Evolutionary conservation across 2,329 filamentous ascomycete genomes (phyloP).

Genomic region (Colletotrichum simmondsii): DNA sequence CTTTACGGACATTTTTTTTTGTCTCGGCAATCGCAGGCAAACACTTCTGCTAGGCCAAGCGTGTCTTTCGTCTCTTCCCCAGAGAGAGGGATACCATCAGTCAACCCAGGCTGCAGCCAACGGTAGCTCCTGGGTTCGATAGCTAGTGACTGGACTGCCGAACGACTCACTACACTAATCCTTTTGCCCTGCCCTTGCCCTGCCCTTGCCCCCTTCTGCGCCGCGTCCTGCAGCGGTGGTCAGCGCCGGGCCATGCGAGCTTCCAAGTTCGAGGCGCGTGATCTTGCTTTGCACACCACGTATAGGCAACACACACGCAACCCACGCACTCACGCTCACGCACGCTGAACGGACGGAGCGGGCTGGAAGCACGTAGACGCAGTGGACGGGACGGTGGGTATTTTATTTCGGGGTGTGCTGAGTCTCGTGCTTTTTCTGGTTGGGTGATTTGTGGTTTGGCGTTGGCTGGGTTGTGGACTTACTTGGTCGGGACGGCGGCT

Average conservation of each 20-base stretch:
- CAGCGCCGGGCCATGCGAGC: neutral
- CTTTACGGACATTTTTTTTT: neutral
- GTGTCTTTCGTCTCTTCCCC: neutral
- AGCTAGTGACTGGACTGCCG: no score
- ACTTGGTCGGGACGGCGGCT: neutral
- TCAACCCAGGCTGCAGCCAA: neutral
- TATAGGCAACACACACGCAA: neutral
- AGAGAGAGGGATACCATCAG: neutral
- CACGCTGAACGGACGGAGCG: neutral
- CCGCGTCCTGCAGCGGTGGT: neutral
- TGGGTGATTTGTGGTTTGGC: neutral
- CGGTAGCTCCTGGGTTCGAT: neutral
- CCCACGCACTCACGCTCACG: neutral
- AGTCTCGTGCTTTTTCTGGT: neutral
- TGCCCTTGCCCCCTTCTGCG: neutral
- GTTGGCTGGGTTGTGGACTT: neutral
- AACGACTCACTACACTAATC: no score
- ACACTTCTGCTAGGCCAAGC: neutral
- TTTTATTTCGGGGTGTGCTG: neutral
- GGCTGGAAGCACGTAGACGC: neutral
- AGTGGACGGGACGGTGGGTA: neutral
- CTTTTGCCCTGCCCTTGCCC: neutral
- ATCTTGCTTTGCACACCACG: neutral
- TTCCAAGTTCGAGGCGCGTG: neutral
- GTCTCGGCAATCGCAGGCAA: slow-evolving; percentile 13